Evolutionary conservation across 768 basidiomycete genomes (phyloP), one percentile per base, ranked within the genome.

Genomic region (Mycena vitilis): DNA sequence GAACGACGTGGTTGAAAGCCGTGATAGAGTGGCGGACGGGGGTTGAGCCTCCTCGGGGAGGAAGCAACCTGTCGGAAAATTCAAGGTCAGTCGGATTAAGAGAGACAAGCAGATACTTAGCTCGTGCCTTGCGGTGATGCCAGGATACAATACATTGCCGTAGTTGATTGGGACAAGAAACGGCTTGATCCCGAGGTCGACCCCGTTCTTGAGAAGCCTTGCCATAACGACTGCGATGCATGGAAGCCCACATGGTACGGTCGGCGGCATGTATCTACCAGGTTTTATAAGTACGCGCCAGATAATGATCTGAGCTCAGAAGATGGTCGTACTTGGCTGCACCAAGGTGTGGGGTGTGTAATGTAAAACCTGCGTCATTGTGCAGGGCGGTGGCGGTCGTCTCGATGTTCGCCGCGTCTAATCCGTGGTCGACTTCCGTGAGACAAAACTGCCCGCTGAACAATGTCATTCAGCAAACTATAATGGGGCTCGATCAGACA

Each of bases 401-500:
- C 66, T 82, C 81, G 18, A 82, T 60, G 69, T 81, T 78, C 12
- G 73, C 60, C 16, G 77, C 78, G 56, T 83, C 82, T 12, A 83
- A 70, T 22, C 82, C 82, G 52, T 83, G 83, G 4, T 76, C 81
- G 13, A 81, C 67, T 65, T 84, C 83, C 8, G 82, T 83, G 38
- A 80, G 63, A 47, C 68, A 70, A 48, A 71, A 79, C 38, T 75
- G 76, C 4, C 75, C 78, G 7, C 78, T 79, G 58, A 4, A 38
- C 3, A 5, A 30, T 37, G 52, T n/a, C 1, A n/a, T 44, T 49
- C 37, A 38, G 62, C 38, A n/a, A n/a, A n/a, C n/a, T n/a, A n/a
- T n/a, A n/a, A n/a, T n/a, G n/a, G n/a, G n/a, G n/a, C n/a, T n/a
- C n/a, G n/a, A n/a, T n/a, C n/a, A n/a, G n/a, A n/a, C n/a, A n/a